These are phyloP conservation scores for Trypanosomatidae sp. DNA, from an alignment of 208 protist genomes.

Conservation along the genomic window DNA sequence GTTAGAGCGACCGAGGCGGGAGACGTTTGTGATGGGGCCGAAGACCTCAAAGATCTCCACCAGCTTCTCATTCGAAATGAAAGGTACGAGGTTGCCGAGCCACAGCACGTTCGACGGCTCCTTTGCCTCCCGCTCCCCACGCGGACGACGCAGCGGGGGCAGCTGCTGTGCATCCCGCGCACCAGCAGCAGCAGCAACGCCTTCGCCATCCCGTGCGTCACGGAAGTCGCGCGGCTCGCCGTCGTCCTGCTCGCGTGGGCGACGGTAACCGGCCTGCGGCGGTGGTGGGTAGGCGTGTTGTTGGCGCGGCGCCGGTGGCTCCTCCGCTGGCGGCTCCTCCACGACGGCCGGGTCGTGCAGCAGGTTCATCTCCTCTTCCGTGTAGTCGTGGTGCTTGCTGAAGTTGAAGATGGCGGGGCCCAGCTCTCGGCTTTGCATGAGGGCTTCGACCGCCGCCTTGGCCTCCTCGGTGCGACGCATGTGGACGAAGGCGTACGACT, in stretches of 20 bases:
- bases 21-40: slow-evolving; percentile 63
- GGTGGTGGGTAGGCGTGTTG: slow-evolving; percentile 14
- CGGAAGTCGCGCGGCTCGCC: slow-evolving; percentile 11
- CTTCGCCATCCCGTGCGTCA: no score
- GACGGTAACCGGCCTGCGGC: no score
- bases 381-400: slow-evolving; percentile 86
- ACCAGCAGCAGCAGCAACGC: no score
- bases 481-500: slow-evolving; percentile 88
- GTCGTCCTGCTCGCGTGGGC: slow-evolving; percentile 12
- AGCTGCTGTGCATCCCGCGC: slow-evolving; percentile 8
- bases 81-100: slow-evolving; percentile 72
- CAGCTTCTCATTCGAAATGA: slow-evolving; percentile 66
- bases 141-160: slow-evolving; percentile 44
- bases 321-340: slow-evolving; percentile 19
- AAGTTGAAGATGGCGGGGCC: slow-evolving; percentile 76
- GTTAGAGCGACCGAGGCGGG: slow-evolving; percentile 59
- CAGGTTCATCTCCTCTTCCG: slow-evolving; percentile 60
- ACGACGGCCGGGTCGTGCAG: slow-evolving; percentile 45
- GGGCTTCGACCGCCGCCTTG: slow-evolving; percentile 60
- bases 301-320: slow-evolving; percentile 16
- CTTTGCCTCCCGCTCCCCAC: slow-evolving; percentile 51
- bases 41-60: slow-evolving; percentile 81
- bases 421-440: slow-evolving; percentile 54
- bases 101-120: slow-evolving; percentile 84
- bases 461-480: slow-evolving; percentile 82